Percentiles rank a stretch among this genome's conserved stretches.
Conservation (phyloP, 169 alveolate species). For the Miamiensis avidus region DNA sequence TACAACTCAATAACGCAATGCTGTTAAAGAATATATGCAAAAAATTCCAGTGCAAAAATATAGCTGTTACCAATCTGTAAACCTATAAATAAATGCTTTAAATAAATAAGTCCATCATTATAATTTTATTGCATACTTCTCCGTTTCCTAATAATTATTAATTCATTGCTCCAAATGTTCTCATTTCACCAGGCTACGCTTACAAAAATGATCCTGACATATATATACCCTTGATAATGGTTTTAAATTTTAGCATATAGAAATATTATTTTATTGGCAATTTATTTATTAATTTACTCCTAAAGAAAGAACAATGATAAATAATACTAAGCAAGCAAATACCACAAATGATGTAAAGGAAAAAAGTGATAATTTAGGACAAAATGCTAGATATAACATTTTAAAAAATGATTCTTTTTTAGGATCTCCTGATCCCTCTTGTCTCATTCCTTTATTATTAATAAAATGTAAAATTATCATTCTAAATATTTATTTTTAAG, state of each 20-base stretch:
- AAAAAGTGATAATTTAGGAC: conserved; percentile 15
- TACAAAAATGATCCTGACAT: too few species aligned
- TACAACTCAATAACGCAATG: not conserved
- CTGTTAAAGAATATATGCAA: conserved; percentile 19
- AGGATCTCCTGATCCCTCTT: not conserved
- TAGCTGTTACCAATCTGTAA: conserved; percentile 12
- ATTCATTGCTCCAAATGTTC: conserved; percentile 2
- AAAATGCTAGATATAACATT: conserved; percentile 9
- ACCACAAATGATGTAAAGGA: conserved; percentile 8
- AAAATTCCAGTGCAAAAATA: conserved; percentile 12
- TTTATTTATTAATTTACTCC: not conserved
- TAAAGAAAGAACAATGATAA: not conserved
- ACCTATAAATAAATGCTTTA: conserved; percentile 1
- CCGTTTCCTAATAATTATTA: not conserved
- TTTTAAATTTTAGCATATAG: not conserved
- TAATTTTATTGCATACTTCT: not conserved
- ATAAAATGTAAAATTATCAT: not conserved
- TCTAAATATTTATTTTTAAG: too few species aligned
- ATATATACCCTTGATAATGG: not conserved
- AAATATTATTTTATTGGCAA: not conserved
- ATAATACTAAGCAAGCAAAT: not conserved
- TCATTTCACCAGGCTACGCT: not conserved
- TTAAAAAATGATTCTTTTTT: conserved; percentile 15
- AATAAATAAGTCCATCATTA: not conserved
- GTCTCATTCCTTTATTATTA: not conserved